Conservation (phyloP, 371 early-diverging fungal species). For the Mucor piriformis region DNA sequence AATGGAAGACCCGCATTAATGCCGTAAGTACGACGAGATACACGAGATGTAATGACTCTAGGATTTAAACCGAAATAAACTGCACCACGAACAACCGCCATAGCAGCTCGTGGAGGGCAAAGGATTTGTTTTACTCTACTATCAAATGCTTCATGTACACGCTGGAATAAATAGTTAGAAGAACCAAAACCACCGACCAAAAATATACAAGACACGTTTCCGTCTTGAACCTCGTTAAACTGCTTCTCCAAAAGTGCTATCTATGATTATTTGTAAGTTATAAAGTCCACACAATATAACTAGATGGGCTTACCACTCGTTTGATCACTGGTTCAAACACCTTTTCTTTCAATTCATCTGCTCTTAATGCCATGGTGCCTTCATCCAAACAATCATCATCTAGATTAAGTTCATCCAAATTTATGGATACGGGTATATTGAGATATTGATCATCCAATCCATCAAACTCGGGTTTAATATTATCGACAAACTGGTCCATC, state of each 20-base stretch:
- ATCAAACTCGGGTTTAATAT: conserved; percentile 62
- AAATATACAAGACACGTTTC: conserved; percentile 37
- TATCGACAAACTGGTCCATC: conserved; percentile 61
- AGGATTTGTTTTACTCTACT: conserved; percentile 35
- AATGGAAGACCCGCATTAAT: conserved; percentile 65
- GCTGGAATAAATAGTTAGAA: conserved; percentile 47
- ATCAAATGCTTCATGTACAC: conserved; percentile 35
- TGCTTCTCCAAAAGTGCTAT: conserved; percentile 43
- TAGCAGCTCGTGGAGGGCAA: conserved; percentile 46
- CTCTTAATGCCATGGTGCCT: conserved; percentile 49
- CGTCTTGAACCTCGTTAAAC: conserved; percentile 25
- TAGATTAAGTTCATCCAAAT: conserved; percentile 37
- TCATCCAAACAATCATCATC: conserved; percentile 53
- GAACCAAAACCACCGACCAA: conserved; percentile 57
- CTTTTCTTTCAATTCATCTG: conserved; percentile 48
- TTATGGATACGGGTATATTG: conserved; percentile 47
- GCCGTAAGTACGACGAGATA: conserved; percentile 62
- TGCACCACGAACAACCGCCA: conserved; percentile 56
- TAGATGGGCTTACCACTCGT: conserved; percentile 44
- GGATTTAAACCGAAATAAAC: conserved; percentile 59
- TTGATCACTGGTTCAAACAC: conserved; percentile 63
- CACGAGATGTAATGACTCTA: conserved; percentile 52
- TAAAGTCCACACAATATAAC: too few species aligned
- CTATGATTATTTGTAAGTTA: conserved; percentile 12
- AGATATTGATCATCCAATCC: conserved; percentile 55